These are phyloP conservation scores for Suillus subluteus DNA, from an alignment of 768 basidiomycete genomes.

Conservation along the genomic window DNA sequence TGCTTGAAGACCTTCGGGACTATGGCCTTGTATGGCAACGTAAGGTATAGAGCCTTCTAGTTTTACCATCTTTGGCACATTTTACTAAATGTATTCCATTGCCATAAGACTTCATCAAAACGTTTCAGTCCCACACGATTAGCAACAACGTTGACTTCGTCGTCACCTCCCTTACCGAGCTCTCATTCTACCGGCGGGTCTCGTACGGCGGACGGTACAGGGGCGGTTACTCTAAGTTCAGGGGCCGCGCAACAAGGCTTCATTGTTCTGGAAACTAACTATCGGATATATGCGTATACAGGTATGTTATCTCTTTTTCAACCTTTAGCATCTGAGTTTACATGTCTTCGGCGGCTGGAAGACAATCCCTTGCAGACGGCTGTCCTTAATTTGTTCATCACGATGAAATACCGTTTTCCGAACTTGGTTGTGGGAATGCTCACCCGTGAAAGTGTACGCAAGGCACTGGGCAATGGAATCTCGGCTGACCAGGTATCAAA, in stretches of 20 bases:
- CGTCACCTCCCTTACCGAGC: conserved; percentile 77
- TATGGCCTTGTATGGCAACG: conserved; percentile 94
- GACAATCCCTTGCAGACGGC: conserved; percentile 97
- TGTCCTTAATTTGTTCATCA: conserved; percentile 91
- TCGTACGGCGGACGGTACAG: conserved; percentile 18
- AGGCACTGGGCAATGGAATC: conserved; percentile 92
- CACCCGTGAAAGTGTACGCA: conserved; percentile 94
- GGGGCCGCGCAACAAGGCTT: conserved; percentile 80
- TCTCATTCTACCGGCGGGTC: conserved; percentile 36
- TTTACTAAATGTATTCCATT: conserved; percentile 15
- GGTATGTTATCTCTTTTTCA: conserved; percentile 48
- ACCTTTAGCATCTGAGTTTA: conserved; percentile 18
- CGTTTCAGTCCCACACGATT: conserved; percentile 94
- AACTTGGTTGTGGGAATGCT: conserved; percentile 97
- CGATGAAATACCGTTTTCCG: conserved; percentile 91
- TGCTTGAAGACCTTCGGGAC: conserved; percentile 90
- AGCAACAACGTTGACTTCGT: conserved; percentile 92
- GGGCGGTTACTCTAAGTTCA: conserved; percentile 41
- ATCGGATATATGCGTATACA: conserved; percentile 97
- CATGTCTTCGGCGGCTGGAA: conserved; percentile 36
- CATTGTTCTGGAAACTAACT: conserved; percentile 97
- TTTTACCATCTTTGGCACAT: conserved; percentile 12
- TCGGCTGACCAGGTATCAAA: conserved; percentile 85
- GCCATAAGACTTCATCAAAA: conserved; percentile 64
- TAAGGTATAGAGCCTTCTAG: conserved; percentile 48